phyloP scores from a whole-genome alignment of 208 protist genomes.

The Trypanosoma conorhini region DNA sequence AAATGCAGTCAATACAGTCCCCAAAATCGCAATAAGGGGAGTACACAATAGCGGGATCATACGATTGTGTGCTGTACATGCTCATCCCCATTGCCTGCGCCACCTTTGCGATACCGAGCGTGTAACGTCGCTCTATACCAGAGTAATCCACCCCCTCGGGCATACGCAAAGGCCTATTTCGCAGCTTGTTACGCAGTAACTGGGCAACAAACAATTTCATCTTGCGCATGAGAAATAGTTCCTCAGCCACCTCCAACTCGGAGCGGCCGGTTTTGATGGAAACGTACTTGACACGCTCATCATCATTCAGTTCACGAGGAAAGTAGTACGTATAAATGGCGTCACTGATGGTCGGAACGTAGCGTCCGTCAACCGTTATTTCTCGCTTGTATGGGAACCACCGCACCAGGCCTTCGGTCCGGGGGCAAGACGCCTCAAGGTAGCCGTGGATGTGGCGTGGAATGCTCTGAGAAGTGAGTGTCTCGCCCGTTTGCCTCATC shows the following conservation, averaged over 20 bases:
- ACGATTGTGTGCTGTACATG: constrained; percentile 80
- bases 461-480: constrained; percentile 79
- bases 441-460: constrained; percentile 90
- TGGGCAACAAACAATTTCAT: constrained; percentile 84
- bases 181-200: constrained; percentile 79
- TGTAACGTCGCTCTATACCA: constrained; percentile 84
- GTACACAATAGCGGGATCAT: constrained; percentile 82
- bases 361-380: constrained; percentile 78
- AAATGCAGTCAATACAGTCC: constrained; percentile 83
- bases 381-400: constrained; percentile 91
- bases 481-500: constrained; percentile 73
- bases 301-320: constrained; percentile 73
- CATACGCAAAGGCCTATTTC: constrained; percentile 69
- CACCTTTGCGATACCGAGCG: constrained; percentile 70
- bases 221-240: constrained; percentile 90
- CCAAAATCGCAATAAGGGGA: constrained; percentile 74
- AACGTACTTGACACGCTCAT: constrained; percentile 84
- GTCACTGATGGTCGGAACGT: constrained; percentile 78
- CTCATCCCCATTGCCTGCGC: constrained; percentile 87
- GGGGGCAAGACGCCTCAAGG: constrained; percentile 63
- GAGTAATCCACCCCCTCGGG: constrained; percentile 82
- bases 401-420: constrained; percentile 64
- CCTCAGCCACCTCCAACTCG: constrained; percentile 79
- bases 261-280: constrained; percentile 70
- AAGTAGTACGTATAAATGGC: constrained; percentile 86